These are phyloP conservation scores for Clavispora phyllophila DNA, from an alignment of 805 yeast genomes.

Conservation along the genomic window DNA sequence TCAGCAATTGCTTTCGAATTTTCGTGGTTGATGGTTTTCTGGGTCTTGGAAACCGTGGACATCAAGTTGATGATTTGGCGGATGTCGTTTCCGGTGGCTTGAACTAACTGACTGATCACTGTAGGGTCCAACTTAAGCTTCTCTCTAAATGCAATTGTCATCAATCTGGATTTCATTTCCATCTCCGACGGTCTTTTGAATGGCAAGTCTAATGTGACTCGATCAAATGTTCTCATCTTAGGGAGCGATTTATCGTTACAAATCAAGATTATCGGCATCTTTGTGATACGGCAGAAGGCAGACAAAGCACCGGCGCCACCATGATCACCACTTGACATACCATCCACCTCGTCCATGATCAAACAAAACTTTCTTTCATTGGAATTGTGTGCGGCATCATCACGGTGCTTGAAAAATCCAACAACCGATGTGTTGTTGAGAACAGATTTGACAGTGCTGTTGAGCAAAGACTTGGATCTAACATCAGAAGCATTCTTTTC, in stretches of 20 bases:
- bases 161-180: constrained; percentile 74
- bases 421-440: constrained; percentile 77
- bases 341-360: constrained; percentile 98
- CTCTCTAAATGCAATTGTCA: constrained; percentile 89
- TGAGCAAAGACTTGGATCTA: constrained; percentile 74
- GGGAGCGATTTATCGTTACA: constrained; percentile 92
- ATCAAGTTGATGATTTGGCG: constrained; percentile 89
- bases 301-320: constrained; percentile 98
- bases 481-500: constrained; percentile 88
- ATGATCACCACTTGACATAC: constrained; percentile 98
- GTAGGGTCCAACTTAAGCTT: constrained; percentile 73
- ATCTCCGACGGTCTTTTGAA: constrained; percentile 86
- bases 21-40: constrained; percentile 55
- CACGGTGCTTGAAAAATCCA: constrained; percentile 57
- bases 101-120: constrained; percentile 77
- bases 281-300: constrained; percentile 75
- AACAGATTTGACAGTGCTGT: constrained; percentile 62
- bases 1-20: constrained; percentile 58
- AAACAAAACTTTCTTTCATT: constrained; percentile 65
- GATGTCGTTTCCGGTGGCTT: constrained; percentile 84
- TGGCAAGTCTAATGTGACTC: constrained; percentile 69
- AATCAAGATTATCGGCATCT: constrained; percentile 85
- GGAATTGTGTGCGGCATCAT: constrained; percentile 19
- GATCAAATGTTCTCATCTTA: constrained; percentile 93
- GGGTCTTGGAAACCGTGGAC: constrained; percentile 77